Conservation (phyloP, 352 stramenopile species). For the Thalassiosira pacifica region DNA sequence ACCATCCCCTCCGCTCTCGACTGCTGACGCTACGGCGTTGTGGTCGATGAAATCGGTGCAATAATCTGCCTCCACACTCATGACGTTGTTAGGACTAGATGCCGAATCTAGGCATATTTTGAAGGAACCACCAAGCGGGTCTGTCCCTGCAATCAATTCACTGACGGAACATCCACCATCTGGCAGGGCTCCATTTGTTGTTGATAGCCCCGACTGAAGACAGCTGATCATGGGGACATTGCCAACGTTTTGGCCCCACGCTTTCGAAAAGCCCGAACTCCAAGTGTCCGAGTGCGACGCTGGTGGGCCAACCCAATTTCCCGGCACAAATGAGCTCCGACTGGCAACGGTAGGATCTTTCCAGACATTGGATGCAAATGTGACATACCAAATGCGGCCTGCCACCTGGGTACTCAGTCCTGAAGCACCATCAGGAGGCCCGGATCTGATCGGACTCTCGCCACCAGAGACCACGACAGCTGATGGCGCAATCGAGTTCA, state of each 20-base stretch:
- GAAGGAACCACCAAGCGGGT: slow-evolving; percentile 93
- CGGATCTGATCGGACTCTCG: slow-evolving; percentile 62
- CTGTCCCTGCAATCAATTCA: slow-evolving; percentile 83
- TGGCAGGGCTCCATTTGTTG: slow-evolving; percentile 80
- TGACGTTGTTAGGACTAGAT: slow-evolving; percentile 69
- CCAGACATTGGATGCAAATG: slow-evolving; percentile 94
- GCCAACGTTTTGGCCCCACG: slow-evolving; percentile 96
- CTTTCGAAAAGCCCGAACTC: slow-evolving; percentile 93
- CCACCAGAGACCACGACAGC: slow-evolving; percentile 89
- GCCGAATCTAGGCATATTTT: slow-evolving; percentile 90
- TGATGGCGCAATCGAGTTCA: slow-evolving; percentile 93
- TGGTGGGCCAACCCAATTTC: slow-evolving; percentile 92
- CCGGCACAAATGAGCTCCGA: slow-evolving; percentile 87
- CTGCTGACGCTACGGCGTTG: slow-evolving; percentile 92
- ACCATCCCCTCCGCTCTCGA: slow-evolving; percentile 91
- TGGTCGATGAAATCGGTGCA: slow-evolving; percentile 91
- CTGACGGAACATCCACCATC: slow-evolving; percentile 77
- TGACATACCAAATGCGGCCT: slow-evolving; percentile 86
- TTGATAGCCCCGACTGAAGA: slow-evolving; percentile 66
- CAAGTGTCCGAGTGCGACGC: slow-evolving; percentile 91
- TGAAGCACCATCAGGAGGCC: slow-evolving; percentile 51
- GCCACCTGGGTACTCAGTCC: slow-evolving; percentile 71
- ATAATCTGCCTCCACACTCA: slow-evolving; percentile 67
- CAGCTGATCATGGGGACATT: slow-evolving; percentile 88
- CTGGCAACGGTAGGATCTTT: slow-evolving; percentile 92